phyloP scores from a whole-genome alignment of 805 yeast genomes.

The Metschnikowia picachoensis region DNA sequence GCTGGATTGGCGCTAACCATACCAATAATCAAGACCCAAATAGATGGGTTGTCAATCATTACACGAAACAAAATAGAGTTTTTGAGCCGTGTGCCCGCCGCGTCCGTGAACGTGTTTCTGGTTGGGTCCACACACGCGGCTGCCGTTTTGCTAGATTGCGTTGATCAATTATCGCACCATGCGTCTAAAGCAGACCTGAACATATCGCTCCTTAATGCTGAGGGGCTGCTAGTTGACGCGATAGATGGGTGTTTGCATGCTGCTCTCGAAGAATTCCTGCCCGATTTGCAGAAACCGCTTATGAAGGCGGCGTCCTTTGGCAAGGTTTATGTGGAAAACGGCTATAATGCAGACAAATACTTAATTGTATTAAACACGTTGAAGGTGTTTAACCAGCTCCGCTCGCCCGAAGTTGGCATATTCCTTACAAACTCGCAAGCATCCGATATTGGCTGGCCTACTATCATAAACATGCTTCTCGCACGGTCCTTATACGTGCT shows the following conservation, averaged over 20 bases:
- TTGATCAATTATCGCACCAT: slow-evolving; percentile 53
- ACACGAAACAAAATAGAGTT: slow-evolving; percentile 56
- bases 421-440: slow-evolving; percentile 61
- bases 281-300: slow-evolving; percentile 74
- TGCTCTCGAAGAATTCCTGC: slow-evolving; percentile 72
- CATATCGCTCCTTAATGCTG: slow-evolving; percentile 47
- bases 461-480: slow-evolving; percentile 54
- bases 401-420: slow-evolving; percentile 63
- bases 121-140: slow-evolving; percentile 84
- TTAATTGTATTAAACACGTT: slow-evolving; percentile 58
- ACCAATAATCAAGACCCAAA: slow-evolving; percentile 46
- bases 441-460: slow-evolving; percentile 47
- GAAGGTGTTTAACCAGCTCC: slow-evolving; percentile 65
- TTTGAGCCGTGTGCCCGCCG: slow-evolving; percentile 56
- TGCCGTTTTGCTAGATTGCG: slow-evolving; percentile 76
- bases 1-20: slow-evolving; percentile 26
- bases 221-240: slow-evolving; percentile 50
- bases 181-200: slow-evolving; percentile 83
- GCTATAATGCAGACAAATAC: slow-evolving; percentile 55
- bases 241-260: slow-evolving; percentile 70
- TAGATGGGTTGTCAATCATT: slow-evolving; percentile 71
- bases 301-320: slow-evolving; percentile 85
- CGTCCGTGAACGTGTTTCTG: slow-evolving; percentile 60
- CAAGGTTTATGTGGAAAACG: slow-evolving; percentile 53
- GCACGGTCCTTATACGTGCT: slow-evolving; percentile 56